Evolutionary conservation across 2,329 filamentous ascomycete species (phyloP).

Genomic region (Fusarium setosum): DNA sequence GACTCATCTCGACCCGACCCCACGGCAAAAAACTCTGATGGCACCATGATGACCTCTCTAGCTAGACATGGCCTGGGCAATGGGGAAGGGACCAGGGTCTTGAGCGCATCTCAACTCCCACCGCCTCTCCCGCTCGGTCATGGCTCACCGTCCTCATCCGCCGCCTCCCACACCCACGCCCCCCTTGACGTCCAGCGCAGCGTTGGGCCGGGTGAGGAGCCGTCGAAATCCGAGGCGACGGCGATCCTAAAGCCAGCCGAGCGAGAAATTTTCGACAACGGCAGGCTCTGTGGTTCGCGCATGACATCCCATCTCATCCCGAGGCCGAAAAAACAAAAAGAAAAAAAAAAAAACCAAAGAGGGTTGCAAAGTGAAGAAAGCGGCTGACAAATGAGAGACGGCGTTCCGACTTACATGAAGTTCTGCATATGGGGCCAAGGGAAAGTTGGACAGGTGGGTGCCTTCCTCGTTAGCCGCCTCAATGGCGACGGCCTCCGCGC

Average conservation of each 20-base stretch:
- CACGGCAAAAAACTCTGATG: slow-evolving; percentile 18
- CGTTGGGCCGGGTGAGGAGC: slow-evolving; percentile 3
- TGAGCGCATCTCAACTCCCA: slow-evolving; percentile 25
- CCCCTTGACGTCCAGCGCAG: slow-evolving; percentile 25
- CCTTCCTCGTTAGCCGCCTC: slow-evolving; percentile 79
- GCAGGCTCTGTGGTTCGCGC: slow-evolving; percentile 9
- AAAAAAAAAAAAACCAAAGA: slow-evolving; percentile 1
- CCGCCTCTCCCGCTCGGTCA: slow-evolving; percentile 35
- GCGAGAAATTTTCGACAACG: slow-evolving; percentile 19
- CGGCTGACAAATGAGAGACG: slow-evolving; percentile 25
- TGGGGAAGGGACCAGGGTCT: slow-evolving; percentile 15
- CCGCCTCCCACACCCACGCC: slow-evolving; percentile 13
- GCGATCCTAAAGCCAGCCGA: neutral
- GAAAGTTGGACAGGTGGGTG: slow-evolving; percentile 71
- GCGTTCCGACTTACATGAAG: slow-evolving; percentile 74
- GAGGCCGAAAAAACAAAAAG: slow-evolving; percentile 1
- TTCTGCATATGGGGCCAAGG: slow-evolving; percentile 80
- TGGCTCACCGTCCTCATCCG: slow-evolving; percentile 13
- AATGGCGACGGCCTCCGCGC: slow-evolving; percentile 71
- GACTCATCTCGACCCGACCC: too few species aligned
- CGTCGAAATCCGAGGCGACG: slow-evolving; percentile 17
- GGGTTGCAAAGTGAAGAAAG: slow-evolving; percentile 13
- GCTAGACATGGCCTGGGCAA: slow-evolving; percentile 21
- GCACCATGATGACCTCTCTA: slow-evolving; percentile 16
- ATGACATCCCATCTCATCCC: slow-evolving; percentile 4